Evolutionary conservation across 495 filamentous ascomycete genomes (phyloP).

Genomic region (Penicillium longicatenatum): DNA sequence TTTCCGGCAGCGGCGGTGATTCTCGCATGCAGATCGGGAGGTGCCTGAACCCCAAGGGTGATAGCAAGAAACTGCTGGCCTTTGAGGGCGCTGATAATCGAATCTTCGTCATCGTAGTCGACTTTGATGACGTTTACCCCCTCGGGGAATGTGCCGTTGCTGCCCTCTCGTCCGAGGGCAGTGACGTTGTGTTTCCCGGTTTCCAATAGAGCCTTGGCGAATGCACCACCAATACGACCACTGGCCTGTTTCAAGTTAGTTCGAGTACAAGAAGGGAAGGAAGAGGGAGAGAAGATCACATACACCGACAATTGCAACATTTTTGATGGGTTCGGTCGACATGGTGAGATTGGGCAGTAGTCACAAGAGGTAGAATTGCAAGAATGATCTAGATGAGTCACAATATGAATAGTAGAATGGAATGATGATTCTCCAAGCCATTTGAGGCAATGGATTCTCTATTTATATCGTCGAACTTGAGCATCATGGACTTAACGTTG

Average conservation of each 20-base stretch:
- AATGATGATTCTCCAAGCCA: neutral
- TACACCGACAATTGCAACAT: conserved; percentile 24
- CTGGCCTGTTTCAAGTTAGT: conserved; percentile 46
- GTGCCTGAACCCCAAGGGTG: conserved; percentile 48
- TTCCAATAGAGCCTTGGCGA: conserved; percentile 52
- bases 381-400: neutral
- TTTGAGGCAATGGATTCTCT: neutral
- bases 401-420: neutral
- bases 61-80: conserved; percentile 62
- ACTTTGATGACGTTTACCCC: conserved; percentile 46
- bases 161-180: conserved; percentile 50
- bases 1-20: conserved; percentile 61
- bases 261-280: neutral
- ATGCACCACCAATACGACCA: conserved; percentile 57
- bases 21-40: conserved; percentile 42
- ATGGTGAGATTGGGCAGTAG: conserved; percentile 10
- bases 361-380: neutral
- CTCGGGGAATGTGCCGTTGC: conserved; percentile 39
- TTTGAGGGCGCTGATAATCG: conserved; percentile 47
- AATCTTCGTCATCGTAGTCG: conserved; percentile 49
- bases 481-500: neutral
- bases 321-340: conserved; percentile 12
- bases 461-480: neutral
- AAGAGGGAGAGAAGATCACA: too few relatives aligned
- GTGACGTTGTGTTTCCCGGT: conserved; percentile 55